Base-by-base conservation (phyloP, 176 grass and related monocot species). In the Urochloa ruziziensis region DNA sequence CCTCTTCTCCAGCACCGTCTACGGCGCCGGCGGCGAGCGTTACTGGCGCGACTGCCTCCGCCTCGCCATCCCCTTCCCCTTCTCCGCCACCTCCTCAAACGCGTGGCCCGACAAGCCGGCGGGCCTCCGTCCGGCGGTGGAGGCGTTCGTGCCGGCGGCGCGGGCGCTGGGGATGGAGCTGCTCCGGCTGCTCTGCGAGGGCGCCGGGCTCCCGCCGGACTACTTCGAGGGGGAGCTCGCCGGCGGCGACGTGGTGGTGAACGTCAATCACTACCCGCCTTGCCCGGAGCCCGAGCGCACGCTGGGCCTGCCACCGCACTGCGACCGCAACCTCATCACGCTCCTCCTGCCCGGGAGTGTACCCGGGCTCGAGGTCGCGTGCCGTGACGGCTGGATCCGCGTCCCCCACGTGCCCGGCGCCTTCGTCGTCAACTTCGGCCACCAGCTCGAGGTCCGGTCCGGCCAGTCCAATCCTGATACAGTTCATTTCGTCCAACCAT, bases 41-140 rank as follows among this genome's bases (percentile, higher is more conserved):
- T 89, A 88, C 64, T 97, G 89, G 94, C 79, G 89, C 46, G 94
- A 94, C 82, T 94, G 91, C 82, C 88, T 97, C 27, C 90, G 83
- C 78, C 86, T 97, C 37, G 81, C 89, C 15, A 91, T 83, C 73
- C 47, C 28, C 64, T 91, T 80, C 49, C 91, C 85, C n/a, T 40
- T 82, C 48, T 52, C 10, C 63, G 70, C 67, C 62, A 32, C 57
- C 82, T 25, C 56, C 78, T 77, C 70, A 24, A 14, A 7, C 23
- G 62, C 53, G 37, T 97, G 91, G 94, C 94, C 91, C 0, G 73
- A 91, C 32, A 97, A 90, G 66, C 91, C 91, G 24, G 61, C 11
- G 6, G 70, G 82, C n/a, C 81, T 97, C 51, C 74, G 88, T 86
- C 81, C 89, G 2, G 82, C 70, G 1, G 67, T 78, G 14, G 86